Percentiles rank a stretch among this genome's conserved stretches.
These are phyloP conservation scores for Pseudofabraea citricarpa DNA, from an alignment of 2,329 filamentous ascomycete species.

Conservation along the genomic window DNA sequence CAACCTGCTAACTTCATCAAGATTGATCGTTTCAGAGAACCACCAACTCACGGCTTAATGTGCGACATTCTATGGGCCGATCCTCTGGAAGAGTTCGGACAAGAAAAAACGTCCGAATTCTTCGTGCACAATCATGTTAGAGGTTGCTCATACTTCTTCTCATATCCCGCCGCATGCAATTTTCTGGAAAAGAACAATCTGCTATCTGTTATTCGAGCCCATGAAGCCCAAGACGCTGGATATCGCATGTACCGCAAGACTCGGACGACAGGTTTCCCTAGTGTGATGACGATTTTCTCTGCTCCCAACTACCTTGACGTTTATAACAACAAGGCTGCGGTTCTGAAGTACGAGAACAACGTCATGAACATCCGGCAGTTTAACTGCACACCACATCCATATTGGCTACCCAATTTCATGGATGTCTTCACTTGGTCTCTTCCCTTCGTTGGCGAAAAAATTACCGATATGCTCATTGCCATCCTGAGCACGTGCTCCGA, in stretches of 20 bases:
- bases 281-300: conserved; percentile 99
- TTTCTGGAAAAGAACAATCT: conserved; percentile 99
- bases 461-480: conserved; percentile 98
- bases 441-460: conserved; percentile 97
- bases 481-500: conserved; percentile 99
- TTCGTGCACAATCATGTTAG: conserved; percentile 98
- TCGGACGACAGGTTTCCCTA: conserved; percentile 93
- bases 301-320: conserved; percentile 98
- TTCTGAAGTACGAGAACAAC: conserved; percentile 99
- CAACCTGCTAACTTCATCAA: conserved; percentile 31
- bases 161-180: conserved; percentile 91
- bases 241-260: conserved; percentile 99
- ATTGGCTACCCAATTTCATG: conserved; percentile 99
- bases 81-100: conserved; percentile 94
- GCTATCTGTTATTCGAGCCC: conserved; percentile 91
- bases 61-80: conserved; percentile 99
- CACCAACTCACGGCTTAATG: conserved; percentile 96
- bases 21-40: conserved; percentile 97
- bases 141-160: conserved; percentile 99
- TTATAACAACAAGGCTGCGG: conserved; percentile 99
- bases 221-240: conserved; percentile 97
- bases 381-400: conserved; percentile 98
- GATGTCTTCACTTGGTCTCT: conserved; percentile 99
- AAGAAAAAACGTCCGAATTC: conserved; percentile 97
- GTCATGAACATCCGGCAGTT: conserved; percentile 99